These are phyloP conservation scores for Gloeopeniophorella convolvens DNA, from an alignment of 768 basidiomycete species.

Conservation along the genomic window DNA sequence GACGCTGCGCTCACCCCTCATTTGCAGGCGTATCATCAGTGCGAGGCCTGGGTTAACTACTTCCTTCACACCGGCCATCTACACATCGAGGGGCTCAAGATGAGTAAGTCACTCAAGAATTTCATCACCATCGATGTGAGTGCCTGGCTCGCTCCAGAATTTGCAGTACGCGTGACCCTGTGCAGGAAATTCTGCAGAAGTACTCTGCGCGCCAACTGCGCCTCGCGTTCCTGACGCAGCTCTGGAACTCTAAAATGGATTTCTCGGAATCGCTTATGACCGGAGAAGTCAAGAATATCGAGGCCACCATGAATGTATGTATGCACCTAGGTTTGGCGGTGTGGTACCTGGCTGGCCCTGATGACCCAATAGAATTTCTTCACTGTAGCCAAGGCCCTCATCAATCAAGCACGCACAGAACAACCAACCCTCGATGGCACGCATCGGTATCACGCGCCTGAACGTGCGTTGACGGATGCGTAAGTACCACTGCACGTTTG, in stretches of 20 bases:
- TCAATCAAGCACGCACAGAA: conserved; percentile 48
- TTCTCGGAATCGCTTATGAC: conserved; percentile 89
- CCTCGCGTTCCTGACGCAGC: conserved; percentile 82
- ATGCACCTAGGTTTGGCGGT: conserved; percentile 2
- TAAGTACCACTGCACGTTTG: conserved; percentile 29
- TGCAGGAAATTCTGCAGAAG: conserved; percentile 76
- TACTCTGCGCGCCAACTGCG: conserved; percentile 86
- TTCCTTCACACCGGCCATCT: conserved; percentile 98
- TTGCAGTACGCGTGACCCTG: conserved; percentile 11
- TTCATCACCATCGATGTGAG: conserved; percentile 94
- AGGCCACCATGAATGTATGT: conserved; percentile 78
- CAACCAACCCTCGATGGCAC: conserved; percentile 48
- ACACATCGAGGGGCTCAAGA: conserved; percentile 97
- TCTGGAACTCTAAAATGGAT: conserved; percentile 92
- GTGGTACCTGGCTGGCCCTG: background rate
- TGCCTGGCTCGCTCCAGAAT: conserved; percentile 6
- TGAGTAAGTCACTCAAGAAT: conserved; percentile 99
- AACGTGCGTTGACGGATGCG: conserved; percentile 63
- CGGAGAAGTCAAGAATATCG: conserved; percentile 80
- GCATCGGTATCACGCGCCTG: conserved; percentile 59
- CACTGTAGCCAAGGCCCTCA: conserved; percentile 73
- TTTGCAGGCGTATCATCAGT: conserved; percentile 83
- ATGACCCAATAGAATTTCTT: conserved; percentile 78
- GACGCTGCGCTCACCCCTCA: conserved; percentile 7
- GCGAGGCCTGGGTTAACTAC: conserved; percentile 94